Conservation (phyloP, 176 grass and related monocot species). For the Thinopyrum elongatum region DNA sequence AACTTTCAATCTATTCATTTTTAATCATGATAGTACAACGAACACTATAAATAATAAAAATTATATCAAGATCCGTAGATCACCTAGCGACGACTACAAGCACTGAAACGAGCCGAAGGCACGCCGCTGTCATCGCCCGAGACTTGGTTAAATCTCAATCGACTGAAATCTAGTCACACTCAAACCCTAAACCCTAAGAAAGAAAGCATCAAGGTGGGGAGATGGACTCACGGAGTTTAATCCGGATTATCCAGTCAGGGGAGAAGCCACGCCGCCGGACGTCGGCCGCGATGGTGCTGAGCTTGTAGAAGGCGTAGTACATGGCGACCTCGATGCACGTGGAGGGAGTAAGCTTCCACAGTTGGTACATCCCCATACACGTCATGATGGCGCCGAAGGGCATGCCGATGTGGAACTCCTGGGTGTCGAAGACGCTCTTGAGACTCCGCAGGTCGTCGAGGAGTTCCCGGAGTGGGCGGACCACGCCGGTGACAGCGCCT, state of each 20-base stretch:
- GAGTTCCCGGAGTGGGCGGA: neutral
- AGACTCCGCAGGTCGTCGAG: neutral
- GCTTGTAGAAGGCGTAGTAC: slow-evolving; percentile 7
- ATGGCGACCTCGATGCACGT: neutral
- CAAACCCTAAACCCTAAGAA: neutral
- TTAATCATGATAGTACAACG: too few relatives aligned
- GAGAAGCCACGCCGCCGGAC: neutral
- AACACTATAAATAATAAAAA: too few relatives aligned
- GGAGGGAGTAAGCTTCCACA: neutral
- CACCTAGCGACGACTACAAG: too few relatives aligned
- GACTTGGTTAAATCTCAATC: too few relatives aligned
- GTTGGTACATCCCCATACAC: neutral
- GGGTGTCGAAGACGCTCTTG: neutral
- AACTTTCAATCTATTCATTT: too few relatives aligned
- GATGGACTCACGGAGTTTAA: neutral
- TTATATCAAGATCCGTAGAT: too few relatives aligned
- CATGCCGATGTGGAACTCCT: neutral
- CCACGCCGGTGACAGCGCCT: neutral
- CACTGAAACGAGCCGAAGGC: too few relatives aligned
- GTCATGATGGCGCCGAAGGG: neutral
- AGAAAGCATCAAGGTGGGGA: neutral
- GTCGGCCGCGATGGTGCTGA: neutral
- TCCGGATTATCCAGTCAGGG: neutral
- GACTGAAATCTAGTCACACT: too few relatives aligned
- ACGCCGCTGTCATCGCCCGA: too few relatives aligned